phyloP scores from a whole-genome alignment of 768 basidiomycete species.

The Strobilomyces echinocephalus region DNA sequence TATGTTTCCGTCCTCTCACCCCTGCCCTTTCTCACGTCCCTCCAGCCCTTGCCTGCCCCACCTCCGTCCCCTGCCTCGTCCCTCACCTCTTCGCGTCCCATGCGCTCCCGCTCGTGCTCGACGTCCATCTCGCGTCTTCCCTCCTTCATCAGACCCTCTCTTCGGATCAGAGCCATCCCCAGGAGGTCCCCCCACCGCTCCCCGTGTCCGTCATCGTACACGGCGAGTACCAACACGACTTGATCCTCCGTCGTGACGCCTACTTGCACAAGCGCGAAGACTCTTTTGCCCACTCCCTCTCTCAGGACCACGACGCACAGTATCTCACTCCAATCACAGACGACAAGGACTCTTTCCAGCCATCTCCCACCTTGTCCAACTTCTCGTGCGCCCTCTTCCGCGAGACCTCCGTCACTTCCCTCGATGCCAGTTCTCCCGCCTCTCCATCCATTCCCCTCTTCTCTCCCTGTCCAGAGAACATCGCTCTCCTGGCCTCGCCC shows the following conservation, averaged over 20 bases:
- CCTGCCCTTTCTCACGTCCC: background rate
- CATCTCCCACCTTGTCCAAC: constrained; percentile 26
- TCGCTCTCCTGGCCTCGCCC: constrained; percentile 26
- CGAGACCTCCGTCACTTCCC: constrained; percentile 24
- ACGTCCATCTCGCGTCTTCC: constrained; percentile 29
- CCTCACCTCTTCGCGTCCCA: constrained; percentile 20
- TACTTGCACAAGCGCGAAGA: constrained; percentile 16
- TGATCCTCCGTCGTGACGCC: constrained; percentile 15
- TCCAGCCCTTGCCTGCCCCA: constrained; percentile 17
- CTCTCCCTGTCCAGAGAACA: constrained; percentile 21
- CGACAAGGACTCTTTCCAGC: constrained; percentile 25
- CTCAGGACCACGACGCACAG: constrained; percentile 17
- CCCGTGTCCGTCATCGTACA: constrained; percentile 31
- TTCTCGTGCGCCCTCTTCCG: constrained; percentile 27
- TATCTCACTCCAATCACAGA: constrained; percentile 11
- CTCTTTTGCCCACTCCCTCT: constrained; percentile 3
- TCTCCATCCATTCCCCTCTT: constrained; percentile 23
- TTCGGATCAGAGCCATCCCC: constrained; percentile 30
- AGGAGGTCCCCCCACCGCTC: constrained; percentile 21
- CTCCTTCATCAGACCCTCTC: constrained; percentile 33
- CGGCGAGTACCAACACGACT: constrained; percentile 25
- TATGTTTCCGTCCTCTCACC: background rate
- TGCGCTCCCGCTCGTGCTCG: constrained; percentile 30
- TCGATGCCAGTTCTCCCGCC: constrained; percentile 17
- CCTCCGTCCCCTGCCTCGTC: constrained; percentile 29